These are phyloP conservation scores for Podaxis sp. DNA, from an alignment of 768 basidiomycete genomes.

Conservation along the genomic window DNA sequence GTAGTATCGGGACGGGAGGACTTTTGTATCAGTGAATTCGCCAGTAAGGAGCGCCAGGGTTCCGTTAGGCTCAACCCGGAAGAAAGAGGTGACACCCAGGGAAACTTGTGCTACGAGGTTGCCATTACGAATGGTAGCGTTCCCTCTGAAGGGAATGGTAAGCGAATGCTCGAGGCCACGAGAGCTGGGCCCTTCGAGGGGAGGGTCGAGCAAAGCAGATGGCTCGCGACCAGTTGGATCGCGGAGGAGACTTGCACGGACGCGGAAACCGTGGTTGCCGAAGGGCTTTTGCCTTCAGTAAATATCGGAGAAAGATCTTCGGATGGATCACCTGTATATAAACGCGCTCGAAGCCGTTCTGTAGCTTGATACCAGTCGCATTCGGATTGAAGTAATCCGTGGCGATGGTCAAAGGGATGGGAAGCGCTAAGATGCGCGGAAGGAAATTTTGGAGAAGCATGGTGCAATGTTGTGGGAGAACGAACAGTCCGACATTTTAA, in stretches of 20 bases:
- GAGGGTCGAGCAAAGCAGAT: conserved; percentile 31
- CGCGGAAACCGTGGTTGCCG: conserved; percentile 31
- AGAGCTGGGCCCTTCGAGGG: conserved; percentile 28
- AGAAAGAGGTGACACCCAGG: conserved; percentile 24
- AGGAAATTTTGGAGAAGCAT: not conserved
- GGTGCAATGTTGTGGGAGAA: not conserved
- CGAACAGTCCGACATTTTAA: not conserved
- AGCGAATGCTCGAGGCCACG: conserved; percentile 26
- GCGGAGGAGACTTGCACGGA: conserved; percentile 29
- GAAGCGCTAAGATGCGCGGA: not conserved
- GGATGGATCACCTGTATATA: conserved; percentile 24
- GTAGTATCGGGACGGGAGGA: conserved; percentile 25
- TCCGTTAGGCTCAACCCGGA: conserved; percentile 25
- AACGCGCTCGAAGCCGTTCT: conserved; percentile 31
- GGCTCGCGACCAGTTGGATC: conserved; percentile 30
- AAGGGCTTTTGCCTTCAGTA: conserved; percentile 22
- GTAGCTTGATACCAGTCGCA: conserved; percentile 29
- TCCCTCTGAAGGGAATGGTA: conserved; percentile 23
- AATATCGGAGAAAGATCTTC: not conserved
- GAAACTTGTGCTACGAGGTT: conserved; percentile 23
- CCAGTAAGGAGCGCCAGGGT: conserved; percentile 22
- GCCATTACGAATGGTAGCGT: conserved; percentile 27
- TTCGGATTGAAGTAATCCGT: conserved; percentile 21
- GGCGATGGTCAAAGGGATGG: not conserved
- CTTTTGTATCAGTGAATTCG: conserved; percentile 29